These are phyloP conservation scores for Sicyos baderoa DNA, from an alignment of 306 rosid species.

Conservation along the genomic window DNA sequence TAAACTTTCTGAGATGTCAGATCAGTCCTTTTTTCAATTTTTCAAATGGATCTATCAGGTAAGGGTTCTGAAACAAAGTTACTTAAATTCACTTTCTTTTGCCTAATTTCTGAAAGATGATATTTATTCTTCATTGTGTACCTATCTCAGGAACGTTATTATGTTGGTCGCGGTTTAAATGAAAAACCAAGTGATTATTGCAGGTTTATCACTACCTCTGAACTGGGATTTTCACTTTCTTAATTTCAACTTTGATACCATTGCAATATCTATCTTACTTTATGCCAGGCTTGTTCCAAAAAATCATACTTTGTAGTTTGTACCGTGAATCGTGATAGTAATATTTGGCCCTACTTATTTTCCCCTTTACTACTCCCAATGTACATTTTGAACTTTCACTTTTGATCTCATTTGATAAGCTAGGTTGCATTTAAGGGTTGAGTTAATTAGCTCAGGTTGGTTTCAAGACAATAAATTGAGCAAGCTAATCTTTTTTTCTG, in stretches of 20 bases:
- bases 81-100: not conserved
- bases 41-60: slow-evolving; percentile 98
- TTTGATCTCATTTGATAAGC: not conserved
- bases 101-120: not conserved
- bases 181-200: slow-evolving; percentile 77
- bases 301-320: no score
- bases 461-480: not conserved
- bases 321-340: slow-evolving; percentile 1
- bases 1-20: slow-evolving; percentile 70
- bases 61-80: slow-evolving; percentile 12
- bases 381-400: not conserved
- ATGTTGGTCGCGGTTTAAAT: slow-evolving; percentile 88
- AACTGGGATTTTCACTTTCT: slow-evolving; percentile 3
- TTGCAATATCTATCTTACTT: not conserved
- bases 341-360: not conserved
- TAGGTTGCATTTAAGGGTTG: slow-evolving; percentile 6
- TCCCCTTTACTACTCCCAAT: not conserved
- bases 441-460: not conserved
- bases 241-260: not conserved
- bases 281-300: not conserved
- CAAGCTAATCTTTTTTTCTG: not conserved
- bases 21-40: slow-evolving; percentile 87
- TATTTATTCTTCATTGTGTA: slow-evolving; percentile 19
- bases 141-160: slow-evolving; percentile 75
- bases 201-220: slow-evolving; percentile 43